Base-by-base conservation (phyloP, 1,284 basidiomycete species). In the Ceratobasidium sp. region DNA sequence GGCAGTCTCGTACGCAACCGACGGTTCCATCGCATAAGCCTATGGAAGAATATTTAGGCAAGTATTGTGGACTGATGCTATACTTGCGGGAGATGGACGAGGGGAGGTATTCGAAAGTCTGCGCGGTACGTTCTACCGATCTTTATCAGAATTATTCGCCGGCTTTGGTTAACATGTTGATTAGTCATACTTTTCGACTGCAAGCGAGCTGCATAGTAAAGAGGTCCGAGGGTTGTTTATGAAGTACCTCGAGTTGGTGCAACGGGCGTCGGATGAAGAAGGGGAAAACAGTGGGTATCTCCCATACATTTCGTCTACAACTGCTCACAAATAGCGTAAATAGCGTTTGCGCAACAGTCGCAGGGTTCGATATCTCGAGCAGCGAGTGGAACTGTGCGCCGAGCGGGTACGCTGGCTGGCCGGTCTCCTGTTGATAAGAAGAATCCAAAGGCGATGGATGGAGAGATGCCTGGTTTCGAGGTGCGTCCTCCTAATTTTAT, bases 31-130 rank as follows among this genome's bases (percentile, higher is more conserved):
- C 89, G 5, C 96, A 97, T 83, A 87, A 88, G 70, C 87, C 89
- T 16, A 88, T 98, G 83, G 96, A 98, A 82, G 87, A 88, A 38
- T 94, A 94, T 82, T 89, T 99, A 12, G 95, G 94, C 35, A 89
- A 92, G 66, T 99, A 99, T 84, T 91, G 93, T 65, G 97, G 97
- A 1, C 84, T 99, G 66, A 91, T 99, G 85, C 88, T 99, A 18
- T 99, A 97, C 83, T 86, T 98, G 80, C 97, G 96, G 83, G 97
- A 99, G 86, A 97, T 98, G 91, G 96, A 97, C 78, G 94, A 96
- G 83, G 85, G 85, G 70, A 84, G 92, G 38, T 98, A 97, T 84
- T 93, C 91, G 59, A 94, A 93, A 82, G 85, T 97, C 46, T 98
- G 96, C 82, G 93, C 92, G 67, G 96, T 97, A 83, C 78, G 94